Percentiles rank a stretch among this genome's conserved stretches.
Conservation (phyloP, 257 asterid genomes). For the Nicotiana knightiana region DNA sequence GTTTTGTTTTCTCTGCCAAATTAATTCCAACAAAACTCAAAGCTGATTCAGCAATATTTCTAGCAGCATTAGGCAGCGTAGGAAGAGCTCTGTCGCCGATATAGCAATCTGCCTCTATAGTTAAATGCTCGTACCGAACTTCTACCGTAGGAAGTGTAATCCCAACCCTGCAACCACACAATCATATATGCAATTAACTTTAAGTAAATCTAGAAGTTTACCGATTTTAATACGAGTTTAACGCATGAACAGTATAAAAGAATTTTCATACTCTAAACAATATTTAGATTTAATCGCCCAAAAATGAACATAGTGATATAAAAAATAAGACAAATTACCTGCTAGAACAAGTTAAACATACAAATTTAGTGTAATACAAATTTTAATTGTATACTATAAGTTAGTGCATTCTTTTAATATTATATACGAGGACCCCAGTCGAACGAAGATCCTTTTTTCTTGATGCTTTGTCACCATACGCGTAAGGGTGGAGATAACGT, state of each 20-base stretch:
- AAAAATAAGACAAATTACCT: background rate
- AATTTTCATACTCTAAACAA: too few species aligned
- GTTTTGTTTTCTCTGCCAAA: slow-evolving; percentile 35
- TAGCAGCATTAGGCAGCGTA: slow-evolving; percentile 41
- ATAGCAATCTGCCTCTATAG: slow-evolving; percentile 44
- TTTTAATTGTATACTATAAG: background rate
- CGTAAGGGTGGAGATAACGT: background rate
- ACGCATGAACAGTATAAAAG: background rate
- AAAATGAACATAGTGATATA: too few species aligned
- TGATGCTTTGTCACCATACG: background rate
- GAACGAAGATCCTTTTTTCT: background rate
- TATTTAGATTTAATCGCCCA: too few species aligned
- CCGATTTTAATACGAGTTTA: too few species aligned
- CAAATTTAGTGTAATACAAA: too few species aligned
- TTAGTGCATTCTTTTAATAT: background rate
- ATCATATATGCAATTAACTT: background rate
- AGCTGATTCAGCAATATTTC: slow-evolving; percentile 36
- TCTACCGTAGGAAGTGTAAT: slow-evolving; percentile 47
- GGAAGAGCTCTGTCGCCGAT: slow-evolving; percentile 68
- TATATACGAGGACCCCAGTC: background rate
- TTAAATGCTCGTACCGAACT: slow-evolving; percentile 52
- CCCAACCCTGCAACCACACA: slow-evolving; percentile 42
- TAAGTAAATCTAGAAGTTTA: too few species aligned
- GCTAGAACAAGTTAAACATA: background rate
- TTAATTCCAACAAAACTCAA: slow-evolving; percentile 39